Percentiles rank a stretch among this genome's conserved stretches.
Conservation (phyloP, 2,329 filamentous ascomycete genomes). For the Rasamsonia emersonii region DNA sequence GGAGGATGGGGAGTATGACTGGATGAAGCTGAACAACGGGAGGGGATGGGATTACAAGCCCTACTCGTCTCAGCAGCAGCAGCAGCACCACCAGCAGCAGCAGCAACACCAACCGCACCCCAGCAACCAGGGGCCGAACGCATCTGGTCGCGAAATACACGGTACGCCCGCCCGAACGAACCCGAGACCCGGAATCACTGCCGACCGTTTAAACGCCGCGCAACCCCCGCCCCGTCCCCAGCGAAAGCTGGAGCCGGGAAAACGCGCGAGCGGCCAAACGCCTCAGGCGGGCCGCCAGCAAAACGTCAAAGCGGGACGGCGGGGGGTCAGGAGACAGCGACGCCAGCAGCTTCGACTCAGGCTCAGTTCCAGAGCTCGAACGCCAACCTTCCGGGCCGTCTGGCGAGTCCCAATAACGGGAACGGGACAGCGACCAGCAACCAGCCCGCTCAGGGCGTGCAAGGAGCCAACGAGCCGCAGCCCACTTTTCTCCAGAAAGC, state of each 20-base stretch:
- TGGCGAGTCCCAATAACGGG: constrained; percentile 40
- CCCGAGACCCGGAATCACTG: constrained; percentile 58
- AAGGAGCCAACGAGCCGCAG: constrained; percentile 57
- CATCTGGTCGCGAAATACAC: constrained; percentile 77
- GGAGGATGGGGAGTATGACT: constrained; percentile 98
- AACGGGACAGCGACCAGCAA: constrained; percentile 52
- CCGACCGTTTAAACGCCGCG: constrained; percentile 87
- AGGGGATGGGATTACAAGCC: constrained; percentile 85
- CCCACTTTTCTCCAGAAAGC: constrained; percentile 83
- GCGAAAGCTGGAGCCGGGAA: constrained; percentile 69
- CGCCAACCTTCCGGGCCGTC: constrained; percentile 64
- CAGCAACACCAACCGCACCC: constrained; percentile 64
- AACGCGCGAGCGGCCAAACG: constrained; percentile 65
- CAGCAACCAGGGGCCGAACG: constrained; percentile 67
- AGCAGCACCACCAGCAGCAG: too few relatives aligned
- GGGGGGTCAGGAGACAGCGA: constrained; percentile 56
- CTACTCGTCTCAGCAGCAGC: constrained; percentile 58
- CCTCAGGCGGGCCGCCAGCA: constrained; percentile 60
- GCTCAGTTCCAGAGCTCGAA: constrained; percentile 96
- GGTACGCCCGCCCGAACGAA: constrained; percentile 54
- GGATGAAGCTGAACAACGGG: constrained; percentile 95
- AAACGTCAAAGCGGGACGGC: constrained; percentile 59
- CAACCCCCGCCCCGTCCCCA: constrained; percentile 81
- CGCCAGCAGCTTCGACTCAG: constrained; percentile 83
- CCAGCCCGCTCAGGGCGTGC: constrained; percentile 48